phyloP scores from a whole-genome alignment of 1,284 basidiomycete species.

The Austroboletus niveus region DNA sequence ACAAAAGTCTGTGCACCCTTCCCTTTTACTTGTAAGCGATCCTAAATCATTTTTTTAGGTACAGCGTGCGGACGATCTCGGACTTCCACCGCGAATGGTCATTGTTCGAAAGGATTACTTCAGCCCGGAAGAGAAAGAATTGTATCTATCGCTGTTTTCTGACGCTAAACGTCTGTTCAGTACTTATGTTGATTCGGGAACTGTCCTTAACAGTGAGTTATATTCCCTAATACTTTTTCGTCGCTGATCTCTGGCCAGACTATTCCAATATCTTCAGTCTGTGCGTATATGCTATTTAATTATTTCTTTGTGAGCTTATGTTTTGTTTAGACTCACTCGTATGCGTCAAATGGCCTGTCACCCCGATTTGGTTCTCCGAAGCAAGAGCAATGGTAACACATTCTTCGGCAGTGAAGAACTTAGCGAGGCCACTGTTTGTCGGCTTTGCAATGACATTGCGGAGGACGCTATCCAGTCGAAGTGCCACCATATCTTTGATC shows the following conservation, averaged over 20 bases:
- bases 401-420: conserved; percentile 56
- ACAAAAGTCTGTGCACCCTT: conserved; percentile 57
- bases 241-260: conserved; percentile 47
- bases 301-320: background rate
- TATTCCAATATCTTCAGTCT: conserved; percentile 94
- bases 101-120: conserved; percentile 91
- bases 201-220: conserved; percentile 83
- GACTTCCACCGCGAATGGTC: conserved; percentile 93
- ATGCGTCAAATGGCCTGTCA: conserved; percentile 98
- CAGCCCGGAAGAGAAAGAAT: conserved; percentile 94
- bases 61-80: conserved; percentile 96
- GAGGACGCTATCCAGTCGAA: conserved; percentile 96
- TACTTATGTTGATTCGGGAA: conserved; percentile 90
- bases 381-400: conserved; percentile 69
- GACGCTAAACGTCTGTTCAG: conserved; percentile 91
- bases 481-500: conserved; percentile 89
- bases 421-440: conserved; percentile 79
- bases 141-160: conserved; percentile 91
- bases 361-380: conserved; percentile 92
- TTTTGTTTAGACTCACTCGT: conserved; percentile 59
- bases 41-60: conserved; percentile 61
- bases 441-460: conserved; percentile 95
- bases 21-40: background rate
- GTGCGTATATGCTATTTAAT: conserved; percentile 38
- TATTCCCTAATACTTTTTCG: background rate